Evolutionary conservation across 2,329 filamentous ascomycete genomes (phyloP).

Genomic region (Alternaria gaisen): DNA sequence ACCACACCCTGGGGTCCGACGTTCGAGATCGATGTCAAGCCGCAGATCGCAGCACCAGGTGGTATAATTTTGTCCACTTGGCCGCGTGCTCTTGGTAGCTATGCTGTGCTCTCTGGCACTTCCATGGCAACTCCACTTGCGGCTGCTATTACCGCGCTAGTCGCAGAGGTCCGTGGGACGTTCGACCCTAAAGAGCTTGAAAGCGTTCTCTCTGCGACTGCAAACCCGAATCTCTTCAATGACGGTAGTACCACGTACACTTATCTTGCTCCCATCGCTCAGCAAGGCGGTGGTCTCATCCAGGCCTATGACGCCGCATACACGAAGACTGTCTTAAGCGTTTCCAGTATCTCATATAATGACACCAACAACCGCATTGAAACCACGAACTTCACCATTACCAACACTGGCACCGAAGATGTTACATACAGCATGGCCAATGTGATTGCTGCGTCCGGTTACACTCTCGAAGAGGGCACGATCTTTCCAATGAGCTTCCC

Average conservation of each 20-base stretch:
- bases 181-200: constrained; percentile 16
- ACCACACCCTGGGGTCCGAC: constrained; percentile 64
- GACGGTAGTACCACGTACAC: background rate
- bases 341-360: no score
- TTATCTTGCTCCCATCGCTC: no score
- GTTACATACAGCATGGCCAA: no score
- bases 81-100: constrained; percentile 54
- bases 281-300: no score
- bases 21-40: constrained; percentile 66
- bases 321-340: no score
- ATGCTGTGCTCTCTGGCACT: constrained; percentile 63
- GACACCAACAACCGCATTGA: no score
- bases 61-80: constrained; percentile 68
- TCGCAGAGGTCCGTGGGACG: constrained; percentile 21
- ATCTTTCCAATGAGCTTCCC: no score
- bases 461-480: no score
- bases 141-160: constrained; percentile 24
- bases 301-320: no score
- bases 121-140: constrained; percentile 59
- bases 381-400: no score
- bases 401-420: no score
- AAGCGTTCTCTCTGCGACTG: constrained; percentile 19
- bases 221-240: constrained; percentile 2
- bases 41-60: constrained; percentile 64
- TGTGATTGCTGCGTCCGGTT: no score